Evolutionary conservation across 495 filamentous ascomycete species (phyloP), one percentile per base, ranked within the genome.

Genomic region (Penicillium soppii): DNA sequence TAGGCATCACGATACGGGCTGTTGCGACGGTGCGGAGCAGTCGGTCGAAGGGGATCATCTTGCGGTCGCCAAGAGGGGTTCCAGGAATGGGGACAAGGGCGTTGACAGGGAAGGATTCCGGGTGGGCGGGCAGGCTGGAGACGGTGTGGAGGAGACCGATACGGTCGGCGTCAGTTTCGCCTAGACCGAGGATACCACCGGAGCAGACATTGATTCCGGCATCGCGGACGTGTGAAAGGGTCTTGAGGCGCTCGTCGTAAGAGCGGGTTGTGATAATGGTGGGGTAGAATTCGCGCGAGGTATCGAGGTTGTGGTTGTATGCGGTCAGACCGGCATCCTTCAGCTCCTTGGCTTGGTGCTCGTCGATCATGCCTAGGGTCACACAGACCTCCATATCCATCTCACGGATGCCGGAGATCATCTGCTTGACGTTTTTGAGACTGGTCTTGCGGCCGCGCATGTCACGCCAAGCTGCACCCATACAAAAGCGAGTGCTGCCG

Each of bases 281-380:
- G 1, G 90, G 88, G 62, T 92, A 95, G 71, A 86, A 86, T 67
- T 92, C 89, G 47, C 90, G 79, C n/a, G 80, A 85, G 3, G 90
- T 95, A 66, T 95, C 90, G 43, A 95, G 74, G 61, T 95, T 95
- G 72, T 95, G 90, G 69, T 95, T 92, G 66, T 92, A 92, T 1
- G 90, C 90, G 12, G 90, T 95, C 54, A 95, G 64, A 0, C 90
- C 90, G 1, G 90, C 90, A n/a, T 81, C 83, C 52, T 85, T 86
- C 46, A 95, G 74, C 68, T 91, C 88, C 65, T 79, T 77, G 23
- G 90, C 90, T 70, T 92, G 90, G 50, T 71, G 68, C 15, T 73
- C 73, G 67, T 92, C 86, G 54, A 95, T 89, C 89, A 95, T 95
- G 44, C 90, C 90, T 15, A 95, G 76, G 9, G 90, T 95, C 9